phyloP scores from a whole-genome alignment of 2,329 filamentous ascomycete species.

The Septoria petroselini region DNA sequence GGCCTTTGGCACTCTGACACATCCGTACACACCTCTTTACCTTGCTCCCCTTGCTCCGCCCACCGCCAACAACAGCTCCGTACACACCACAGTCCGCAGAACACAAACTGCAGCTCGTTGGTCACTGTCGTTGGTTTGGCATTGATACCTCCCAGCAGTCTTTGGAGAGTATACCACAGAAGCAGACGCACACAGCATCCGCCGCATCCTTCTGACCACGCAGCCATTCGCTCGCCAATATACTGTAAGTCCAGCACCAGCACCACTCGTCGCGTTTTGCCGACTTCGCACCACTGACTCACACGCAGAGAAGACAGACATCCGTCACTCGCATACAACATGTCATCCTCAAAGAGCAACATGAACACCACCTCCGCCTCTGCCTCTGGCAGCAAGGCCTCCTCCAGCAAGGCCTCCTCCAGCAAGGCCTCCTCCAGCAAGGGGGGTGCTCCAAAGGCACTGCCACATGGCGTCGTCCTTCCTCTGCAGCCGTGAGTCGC shows the following conservation, averaged over 20 bases:
- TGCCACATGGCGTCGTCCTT: not conserved
- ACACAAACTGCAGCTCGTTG: constrained; percentile 1
- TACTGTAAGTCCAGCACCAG: not conserved
- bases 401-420: not conserved
- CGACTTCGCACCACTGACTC: not conserved
- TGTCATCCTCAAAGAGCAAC: not conserved
- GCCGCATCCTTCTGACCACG: not conserved
- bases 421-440: not conserved
- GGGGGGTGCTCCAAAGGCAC: too few species aligned
- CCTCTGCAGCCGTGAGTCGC: constrained; percentile 3
- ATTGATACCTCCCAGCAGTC: not conserved
- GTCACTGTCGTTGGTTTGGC: constrained; percentile 1
- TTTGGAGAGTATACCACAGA: too few species aligned
- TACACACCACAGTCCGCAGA: constrained; percentile 4
- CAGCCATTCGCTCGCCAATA: not conserved
- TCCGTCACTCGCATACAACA: not conserved
- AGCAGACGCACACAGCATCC: too few species aligned
- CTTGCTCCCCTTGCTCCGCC: not conserved
- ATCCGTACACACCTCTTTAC: not conserved
- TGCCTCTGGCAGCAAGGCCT: too few species aligned
- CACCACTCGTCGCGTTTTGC: not conserved
- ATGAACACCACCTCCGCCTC: not conserved
- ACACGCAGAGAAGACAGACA: not conserved
- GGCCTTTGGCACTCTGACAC: not conserved
- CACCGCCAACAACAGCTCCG: constrained; percentile 1